Evolutionary conservation across 768 basidiomycete species (phyloP).

Genomic region (Termitomyces heimii): DNA sequence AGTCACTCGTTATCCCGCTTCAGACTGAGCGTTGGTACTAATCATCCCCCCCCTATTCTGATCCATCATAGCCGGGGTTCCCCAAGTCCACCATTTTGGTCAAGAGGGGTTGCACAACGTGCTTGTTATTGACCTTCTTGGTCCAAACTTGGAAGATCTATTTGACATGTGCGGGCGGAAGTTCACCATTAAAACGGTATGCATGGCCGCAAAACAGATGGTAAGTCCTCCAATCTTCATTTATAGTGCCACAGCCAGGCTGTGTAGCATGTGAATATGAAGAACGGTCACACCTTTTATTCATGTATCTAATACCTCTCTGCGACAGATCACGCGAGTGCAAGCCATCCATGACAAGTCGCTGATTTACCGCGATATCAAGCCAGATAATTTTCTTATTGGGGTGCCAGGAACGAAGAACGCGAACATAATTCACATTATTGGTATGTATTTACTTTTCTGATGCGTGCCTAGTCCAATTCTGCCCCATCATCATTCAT

Average conservation of each 20-base stretch:
- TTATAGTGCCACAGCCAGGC: neutral
- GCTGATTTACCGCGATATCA: constrained; percentile 97
- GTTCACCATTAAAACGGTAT: constrained; percentile 96
- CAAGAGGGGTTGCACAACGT: constrained; percentile 98
- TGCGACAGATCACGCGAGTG: constrained; percentile 80
- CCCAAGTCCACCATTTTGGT: constrained; percentile 98
- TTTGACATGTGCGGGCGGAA: constrained; percentile 99
- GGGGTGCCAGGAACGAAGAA: constrained; percentile 89
- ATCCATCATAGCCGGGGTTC: constrained; percentile 72
- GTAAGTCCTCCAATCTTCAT: constrained; percentile 35
- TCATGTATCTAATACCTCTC: constrained; percentile 6
- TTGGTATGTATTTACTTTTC: constrained; percentile 46
- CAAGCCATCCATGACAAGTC: constrained; percentile 99
- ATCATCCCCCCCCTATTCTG: neutral
- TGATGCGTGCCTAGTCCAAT: neutral
- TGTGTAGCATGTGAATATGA: constrained; percentile 2
- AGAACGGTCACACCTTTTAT: constrained; percentile 7
- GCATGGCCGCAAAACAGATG: constrained; percentile 99
- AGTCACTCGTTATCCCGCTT: constrained; percentile 25
- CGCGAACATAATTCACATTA: constrained; percentile 83
- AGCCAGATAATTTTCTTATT: constrained; percentile 98
- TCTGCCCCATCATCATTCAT: neutral
- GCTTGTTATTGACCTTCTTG: constrained; percentile 88
- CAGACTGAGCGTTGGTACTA: neutral
- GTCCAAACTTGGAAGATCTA: constrained; percentile 96